Base-by-base conservation (phyloP, 1,139 yeast species). In the Komagataea norvegica region DNA sequence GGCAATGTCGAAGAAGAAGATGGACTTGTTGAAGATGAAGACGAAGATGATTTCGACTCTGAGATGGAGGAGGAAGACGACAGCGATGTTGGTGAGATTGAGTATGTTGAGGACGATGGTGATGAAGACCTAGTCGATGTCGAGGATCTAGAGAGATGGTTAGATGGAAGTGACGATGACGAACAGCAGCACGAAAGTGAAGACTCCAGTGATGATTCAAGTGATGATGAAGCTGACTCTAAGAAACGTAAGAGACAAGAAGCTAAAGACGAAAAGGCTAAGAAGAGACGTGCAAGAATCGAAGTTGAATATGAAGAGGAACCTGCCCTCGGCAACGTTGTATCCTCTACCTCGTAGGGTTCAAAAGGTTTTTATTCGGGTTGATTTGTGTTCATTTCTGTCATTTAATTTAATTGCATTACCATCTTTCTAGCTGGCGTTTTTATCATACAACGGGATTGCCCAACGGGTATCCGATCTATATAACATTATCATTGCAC, bases 81-180 rank as follows among this genome's bases (percentile, higher is more conserved):
- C 44, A 70, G 75, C 44, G 89, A 81, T 46, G 81, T 72, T 40
- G 94, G 87, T 26, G 84, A 84, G 59, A 78, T 85, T 34, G 96
- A 87, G 57, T 83, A 79, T 54, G 95, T 84, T 29, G 91, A 80
- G 57, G 96, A 84, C 30, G 80, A 82, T 36, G 93, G 80, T 15
- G 95, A 84, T 28, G 95, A 83, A 44, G 96, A 88, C 44, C 68
- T 86, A 54, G 95, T 84, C 19, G 96, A 89, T 57, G 74, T 88
- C 67, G 96, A 88, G 63, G 96, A 88, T 54, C 68, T 88, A 46
- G 94, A 88, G 62, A 79, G 76, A 60, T 88, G 96, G 96, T 72
- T 89, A 37, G 95, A 79, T 46, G 84, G 74, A 36, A 72, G 81
- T 43, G 69, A 67, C 39, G 69, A 73, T 41, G 76, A 65, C 4